Evolutionary conservation across 1,284 basidiomycete genomes (phyloP), one percentile per base, ranked within the genome.

Genomic region (Leccinum huronense): DNA sequence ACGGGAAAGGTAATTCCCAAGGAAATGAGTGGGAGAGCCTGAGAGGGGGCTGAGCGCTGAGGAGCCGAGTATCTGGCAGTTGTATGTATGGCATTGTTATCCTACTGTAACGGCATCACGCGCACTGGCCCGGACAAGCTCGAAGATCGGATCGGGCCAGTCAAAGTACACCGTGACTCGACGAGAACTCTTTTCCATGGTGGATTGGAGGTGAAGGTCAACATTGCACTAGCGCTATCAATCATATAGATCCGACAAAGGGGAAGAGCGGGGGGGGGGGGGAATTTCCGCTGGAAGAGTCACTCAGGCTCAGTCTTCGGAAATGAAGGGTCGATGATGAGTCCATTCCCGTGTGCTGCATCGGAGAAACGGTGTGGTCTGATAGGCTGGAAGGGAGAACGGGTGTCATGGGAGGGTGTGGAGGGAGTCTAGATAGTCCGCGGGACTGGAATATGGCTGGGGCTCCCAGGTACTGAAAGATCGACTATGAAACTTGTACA

Each of bases 1-100:
- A 64, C 0, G 69, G 72, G 1, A 58, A 58, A 3, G 74, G 70
- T 5, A 75, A 56, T 16, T 68, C 72, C 65, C 66, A 71, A 38
- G 73, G 63, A 19, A 69, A 65, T 4, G 68, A 45, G 8, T 63
- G 66, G 9, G 65, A 57, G 23, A 54, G 58, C 0, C 23, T 23
- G 23, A 23, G 23, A 23, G 23, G 23, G 23, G 23, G 23, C 23
- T 23, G 23, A 23, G 58, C 51, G 10, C 58, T 48, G 40, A 62
- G 33, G 48, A 63, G 59, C 10, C 36, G 56, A 31, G 65, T 30
- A 13, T 62, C 14, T 23, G 48, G 40, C n/a, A 36, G 42, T 2
- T 57, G 58, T 11, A 23, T 4, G 6, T 60, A 23, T 23, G 23
- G 23, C 48, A 8, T 58, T 63, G 11, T n/a, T 40, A 16, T 56